A percentile compares a stretch with the other conserved stretches of the same genome.
These are phyloP conservation scores for Fusarium coicis DNA, from an alignment of 2,329 filamentous ascomycete species.

Conservation along the genomic window DNA sequence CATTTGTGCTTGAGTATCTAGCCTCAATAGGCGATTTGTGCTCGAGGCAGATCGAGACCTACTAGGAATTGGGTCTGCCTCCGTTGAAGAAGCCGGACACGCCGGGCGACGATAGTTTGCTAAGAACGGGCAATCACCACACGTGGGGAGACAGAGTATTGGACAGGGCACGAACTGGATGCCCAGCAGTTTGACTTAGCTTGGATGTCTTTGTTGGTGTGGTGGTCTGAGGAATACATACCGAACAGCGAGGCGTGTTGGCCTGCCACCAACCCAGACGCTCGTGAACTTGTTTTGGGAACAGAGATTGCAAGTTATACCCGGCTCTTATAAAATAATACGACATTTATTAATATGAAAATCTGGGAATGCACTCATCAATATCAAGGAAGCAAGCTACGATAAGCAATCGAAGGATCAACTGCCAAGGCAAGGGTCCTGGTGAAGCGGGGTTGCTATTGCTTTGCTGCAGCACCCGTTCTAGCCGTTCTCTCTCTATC, in stretches of 20 bases:
- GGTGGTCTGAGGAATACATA: conserved; percentile 14
- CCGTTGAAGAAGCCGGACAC: conserved; percentile 6
- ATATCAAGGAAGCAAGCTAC: conserved; percentile 25
- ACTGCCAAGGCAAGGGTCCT: conserved; percentile 29
- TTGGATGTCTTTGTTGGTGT: conserved; percentile 22
- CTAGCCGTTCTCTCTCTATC: not conserved
- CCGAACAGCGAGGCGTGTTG: not conserved
- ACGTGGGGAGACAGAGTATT: conserved; percentile 25
- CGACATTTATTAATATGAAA: conserved; percentile 30
- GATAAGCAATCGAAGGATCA: conserved; percentile 16
- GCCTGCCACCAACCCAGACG: conserved; percentile 4
- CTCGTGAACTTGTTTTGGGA: conserved; percentile 1
- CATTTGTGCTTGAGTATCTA: conserved; percentile 23
- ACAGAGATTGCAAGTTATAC: conserved; percentile 16
- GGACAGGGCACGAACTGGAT: conserved; percentile 19
- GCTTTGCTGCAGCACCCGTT: not conserved
- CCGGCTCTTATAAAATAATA: conserved; percentile 21
- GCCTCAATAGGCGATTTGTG: conserved; percentile 15
- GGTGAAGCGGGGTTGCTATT: conserved; percentile 28
- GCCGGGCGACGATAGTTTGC: conserved; percentile 13
- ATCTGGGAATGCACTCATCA: conserved; percentile 17
- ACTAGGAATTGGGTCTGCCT: conserved; percentile 4
- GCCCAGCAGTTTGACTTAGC: conserved; percentile 12
- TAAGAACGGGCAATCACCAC: conserved; percentile 7
- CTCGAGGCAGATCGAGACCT: conserved; percentile 28